These are phyloP conservation scores for Myotisia sp. DNA, from an alignment of 2,329 filamentous ascomycete species.

Conservation along the genomic window DNA sequence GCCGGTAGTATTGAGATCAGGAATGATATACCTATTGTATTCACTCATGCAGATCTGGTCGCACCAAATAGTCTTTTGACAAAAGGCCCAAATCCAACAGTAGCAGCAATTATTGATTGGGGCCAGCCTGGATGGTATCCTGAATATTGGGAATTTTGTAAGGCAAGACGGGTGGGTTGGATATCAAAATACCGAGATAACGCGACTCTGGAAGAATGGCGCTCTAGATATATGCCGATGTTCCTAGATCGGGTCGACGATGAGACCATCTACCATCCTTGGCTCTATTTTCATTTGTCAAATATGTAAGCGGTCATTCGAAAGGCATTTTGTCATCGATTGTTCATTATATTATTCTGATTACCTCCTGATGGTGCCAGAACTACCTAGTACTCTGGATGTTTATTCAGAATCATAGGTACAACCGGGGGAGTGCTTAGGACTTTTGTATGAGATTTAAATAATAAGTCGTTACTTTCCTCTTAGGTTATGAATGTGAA, in stretches of 20 bases:
- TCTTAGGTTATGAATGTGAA: too few relatives aligned
- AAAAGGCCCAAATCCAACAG: slow-evolving; percentile 13
- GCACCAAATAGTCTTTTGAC: slow-evolving; percentile 16
- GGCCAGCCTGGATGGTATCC: slow-evolving; percentile 22
- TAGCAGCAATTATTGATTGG: slow-evolving; percentile 21
- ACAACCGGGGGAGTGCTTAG: too few relatives aligned
- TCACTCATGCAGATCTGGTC: slow-evolving; percentile 16
- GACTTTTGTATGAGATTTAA: too few relatives aligned
- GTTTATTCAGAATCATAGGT: too few relatives aligned
- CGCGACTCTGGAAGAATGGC: slow-evolving; percentile 21
- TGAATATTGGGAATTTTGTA: slow-evolving; percentile 24
- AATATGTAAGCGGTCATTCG: too few relatives aligned
- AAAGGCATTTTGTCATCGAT: too few relatives aligned
- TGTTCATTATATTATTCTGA: too few relatives aligned
- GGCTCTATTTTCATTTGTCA: slow-evolving; percentile 20
- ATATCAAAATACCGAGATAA: slow-evolving; percentile 13
- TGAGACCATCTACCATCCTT: slow-evolving; percentile 21
- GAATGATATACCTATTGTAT: slow-evolving; percentile 13
- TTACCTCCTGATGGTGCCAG: too few relatives aligned
- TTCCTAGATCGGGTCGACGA: slow-evolving; percentile 22
- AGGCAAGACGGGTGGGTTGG: slow-evolving; percentile 16
- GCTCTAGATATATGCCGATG: slow-evolving; percentile 18
- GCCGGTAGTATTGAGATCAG: slow-evolving; percentile 20
- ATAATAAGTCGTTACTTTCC: too few relatives aligned
- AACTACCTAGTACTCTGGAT: too few relatives aligned